These are phyloP conservation scores for Hygrocybe coccinea DNA, from an alignment of 768 basidiomycete genomes.

Conservation along the genomic window DNA sequence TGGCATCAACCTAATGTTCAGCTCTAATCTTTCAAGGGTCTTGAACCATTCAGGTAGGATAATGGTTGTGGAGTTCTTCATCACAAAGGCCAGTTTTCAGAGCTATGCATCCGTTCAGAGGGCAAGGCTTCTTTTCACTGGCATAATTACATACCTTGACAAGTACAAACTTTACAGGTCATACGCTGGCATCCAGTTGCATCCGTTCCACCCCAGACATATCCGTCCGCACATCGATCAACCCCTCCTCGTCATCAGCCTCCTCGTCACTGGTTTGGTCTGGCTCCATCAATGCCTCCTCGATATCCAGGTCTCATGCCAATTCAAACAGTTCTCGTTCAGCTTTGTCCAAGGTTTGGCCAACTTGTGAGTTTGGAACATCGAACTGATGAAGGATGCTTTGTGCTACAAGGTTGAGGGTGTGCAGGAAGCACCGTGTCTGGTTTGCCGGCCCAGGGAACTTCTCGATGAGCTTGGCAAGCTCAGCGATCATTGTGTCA, in stretches of 20 bases:
- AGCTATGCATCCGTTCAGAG: too few species aligned
- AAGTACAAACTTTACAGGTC: too few species aligned
- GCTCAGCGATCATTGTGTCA: slow-evolving; percentile 29
- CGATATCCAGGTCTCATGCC: slow-evolving; percentile 4
- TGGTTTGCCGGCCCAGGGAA: slow-evolving; percentile 26
- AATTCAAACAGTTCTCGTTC: slow-evolving; percentile 1
- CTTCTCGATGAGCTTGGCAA: slow-evolving; percentile 16
- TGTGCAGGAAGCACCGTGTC: slow-evolving; percentile 36
- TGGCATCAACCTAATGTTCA: slow-evolving; percentile 22
- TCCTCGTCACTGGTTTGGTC: not conserved
- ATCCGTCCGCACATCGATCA: slow-evolving; percentile 1
- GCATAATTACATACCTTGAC: too few species aligned
- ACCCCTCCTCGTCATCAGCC: not conserved
- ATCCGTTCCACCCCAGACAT: slow-evolving; percentile 1
- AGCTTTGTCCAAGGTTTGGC: not conserved
- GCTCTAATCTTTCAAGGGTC: slow-evolving; percentile 7
- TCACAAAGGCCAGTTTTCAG: slow-evolving; percentile 10
- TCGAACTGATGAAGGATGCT: slow-evolving; percentile 33
- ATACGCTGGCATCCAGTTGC: not conserved
- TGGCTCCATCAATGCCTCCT: slow-evolving; percentile 4
- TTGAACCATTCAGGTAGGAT: slow-evolving; percentile 29
- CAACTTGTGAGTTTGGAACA: slow-evolving; percentile 9
- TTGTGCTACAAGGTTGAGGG: slow-evolving; percentile 37
- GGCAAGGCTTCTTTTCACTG: too few species aligned
- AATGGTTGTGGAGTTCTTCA: slow-evolving; percentile 28